Evolutionary conservation across 495 filamentous ascomycete genomes (phyloP).

Genomic region (Podospora appendiculata): DNA sequence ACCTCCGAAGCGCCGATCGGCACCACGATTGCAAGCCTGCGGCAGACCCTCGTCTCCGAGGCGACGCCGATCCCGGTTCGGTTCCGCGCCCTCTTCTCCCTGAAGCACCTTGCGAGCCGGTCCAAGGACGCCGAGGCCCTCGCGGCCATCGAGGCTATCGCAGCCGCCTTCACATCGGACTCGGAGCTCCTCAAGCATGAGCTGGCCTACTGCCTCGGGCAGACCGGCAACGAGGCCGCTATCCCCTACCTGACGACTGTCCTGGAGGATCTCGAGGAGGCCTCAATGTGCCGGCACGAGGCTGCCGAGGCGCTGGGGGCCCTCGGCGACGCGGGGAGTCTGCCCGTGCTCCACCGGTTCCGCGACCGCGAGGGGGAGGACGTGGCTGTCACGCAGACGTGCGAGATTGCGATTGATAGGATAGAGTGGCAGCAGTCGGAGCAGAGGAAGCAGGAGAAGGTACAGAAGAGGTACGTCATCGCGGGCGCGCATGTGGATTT

Average conservation of each 20-base stretch:
- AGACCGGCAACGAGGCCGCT: conserved; percentile 69
- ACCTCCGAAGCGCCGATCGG: not conserved
- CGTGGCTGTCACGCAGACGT: conserved; percentile 85
- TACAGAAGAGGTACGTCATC: conserved; percentile 62
- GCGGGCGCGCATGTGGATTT: not conserved
- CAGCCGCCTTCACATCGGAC: conserved; percentile 73
- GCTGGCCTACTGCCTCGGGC: conserved; percentile 93
- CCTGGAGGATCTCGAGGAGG: conserved; percentile 70
- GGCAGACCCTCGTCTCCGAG: conserved; percentile 71
- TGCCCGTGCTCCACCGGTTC: conserved; percentile 63
- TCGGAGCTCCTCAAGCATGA: conserved; percentile 92
- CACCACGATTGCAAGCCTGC: conserved; percentile 50
- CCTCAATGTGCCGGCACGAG: conserved; percentile 94
- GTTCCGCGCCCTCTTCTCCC: conserved; percentile 95
- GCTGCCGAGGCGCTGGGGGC: conserved; percentile 93
- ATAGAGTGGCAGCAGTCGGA: conserved; percentile 88
- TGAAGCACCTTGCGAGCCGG: conserved; percentile 81
- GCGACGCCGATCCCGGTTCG: conserved; percentile 73
- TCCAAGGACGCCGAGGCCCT: conserved; percentile 53
- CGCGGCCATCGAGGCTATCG: conserved; percentile 85
- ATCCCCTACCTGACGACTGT: conserved; percentile 66
- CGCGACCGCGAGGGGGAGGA: conserved; percentile 63
- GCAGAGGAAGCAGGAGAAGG: conserved; percentile 59
- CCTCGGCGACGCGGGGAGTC: conserved; percentile 61
- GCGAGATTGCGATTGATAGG: conserved; percentile 88